Conservation (phyloP, 1,139 yeast species). For the Candida glucosophila region DNA sequence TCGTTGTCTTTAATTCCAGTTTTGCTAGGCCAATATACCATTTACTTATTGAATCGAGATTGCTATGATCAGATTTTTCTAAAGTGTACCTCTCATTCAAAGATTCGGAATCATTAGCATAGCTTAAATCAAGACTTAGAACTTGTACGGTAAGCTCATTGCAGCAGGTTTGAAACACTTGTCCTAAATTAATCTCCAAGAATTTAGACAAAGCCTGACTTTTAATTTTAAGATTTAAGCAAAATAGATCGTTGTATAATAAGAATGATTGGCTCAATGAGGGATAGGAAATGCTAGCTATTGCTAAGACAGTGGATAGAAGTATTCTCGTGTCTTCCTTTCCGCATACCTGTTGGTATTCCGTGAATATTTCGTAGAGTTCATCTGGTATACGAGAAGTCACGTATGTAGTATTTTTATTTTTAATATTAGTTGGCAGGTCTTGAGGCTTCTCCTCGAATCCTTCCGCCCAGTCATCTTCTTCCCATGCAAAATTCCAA, state of each 20-base stretch:
- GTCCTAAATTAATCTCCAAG: conserved; percentile 5
- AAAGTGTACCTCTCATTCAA: too few relatives aligned
- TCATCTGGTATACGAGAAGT: conserved; percentile 8
- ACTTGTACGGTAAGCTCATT: too few relatives aligned
- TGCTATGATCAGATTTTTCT: too few relatives aligned
- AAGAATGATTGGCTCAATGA: conserved; percentile 22
- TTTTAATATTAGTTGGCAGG: neutral
- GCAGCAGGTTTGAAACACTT: too few relatives aligned
- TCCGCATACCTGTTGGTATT: conserved; percentile 15
- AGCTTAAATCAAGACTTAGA: too few relatives aligned
- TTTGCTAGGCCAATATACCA: too few relatives aligned
- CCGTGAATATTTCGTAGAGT: conserved; percentile 13
- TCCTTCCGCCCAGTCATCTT: conserved; percentile 2
- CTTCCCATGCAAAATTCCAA: conserved; percentile 2
- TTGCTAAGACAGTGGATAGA: conserved; percentile 20
- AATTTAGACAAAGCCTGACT: conserved; percentile 12
- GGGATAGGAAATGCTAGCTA: conserved; percentile 28
- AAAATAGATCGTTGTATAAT: conserved; percentile 27
- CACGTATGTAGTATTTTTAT: neutral
- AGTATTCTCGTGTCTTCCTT: conserved; percentile 6
- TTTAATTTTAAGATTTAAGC: conserved; percentile 11
- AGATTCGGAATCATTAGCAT: too few relatives aligned
- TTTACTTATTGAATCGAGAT: too few relatives aligned
- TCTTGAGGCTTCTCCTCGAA: conserved; percentile 1
- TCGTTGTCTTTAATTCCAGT: too few relatives aligned